Evolutionary conservation across 108 stramenopile species (phyloP), one percentile per base, ranked within the genome.

Genomic region (Asterionellopsis glacialis): DNA sequence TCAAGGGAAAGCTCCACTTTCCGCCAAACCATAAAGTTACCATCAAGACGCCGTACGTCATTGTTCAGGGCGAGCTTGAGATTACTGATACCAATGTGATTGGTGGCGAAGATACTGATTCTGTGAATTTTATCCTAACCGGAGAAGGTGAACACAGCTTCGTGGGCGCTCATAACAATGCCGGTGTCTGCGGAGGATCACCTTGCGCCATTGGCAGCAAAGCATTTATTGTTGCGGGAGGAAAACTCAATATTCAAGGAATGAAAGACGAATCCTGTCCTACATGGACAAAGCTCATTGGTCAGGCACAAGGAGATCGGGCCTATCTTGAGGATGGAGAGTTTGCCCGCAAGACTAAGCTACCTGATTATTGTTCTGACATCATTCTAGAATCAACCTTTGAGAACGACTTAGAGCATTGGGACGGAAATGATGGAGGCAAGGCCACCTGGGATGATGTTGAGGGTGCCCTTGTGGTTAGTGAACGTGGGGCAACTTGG

Each of bases 31-130:
- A 72, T 49, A 54, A 61, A 48, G 51, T 77, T 0, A 77, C 72
- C 1, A 59, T 85, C 39, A 22, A 21, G 13, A 85, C 84, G n/a
- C 72, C 81, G 22, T 75, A 50, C 45, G 75, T 85, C 23, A 65
- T 81, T 15, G 84, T 85, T 14, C 84, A 85, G 55, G 84, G 84
- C 22, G 80, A 80, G 55, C 55, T 85, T 16, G 69, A 82, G 44
- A 85, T 85, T 63, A 63, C 55, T 38, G 76, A 76, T 23, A 57
- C 59, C 22, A 74, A 74, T 10, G 45, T 58, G 28, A 76, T 80
- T 44, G 64, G 72, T 27, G 64, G 67, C 14, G 45, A 62, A 19
- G 65, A 33, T 33, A 57, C 64, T 51, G 68, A 65, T n/a, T 68
- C 67, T 25, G 72, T 85, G 49, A 66, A 55, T 48, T 70, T 85